Evolutionary conservation across 2,329 filamentous ascomycete genomes (phyloP).

Genomic region (Beauveria asiatica): DNA sequence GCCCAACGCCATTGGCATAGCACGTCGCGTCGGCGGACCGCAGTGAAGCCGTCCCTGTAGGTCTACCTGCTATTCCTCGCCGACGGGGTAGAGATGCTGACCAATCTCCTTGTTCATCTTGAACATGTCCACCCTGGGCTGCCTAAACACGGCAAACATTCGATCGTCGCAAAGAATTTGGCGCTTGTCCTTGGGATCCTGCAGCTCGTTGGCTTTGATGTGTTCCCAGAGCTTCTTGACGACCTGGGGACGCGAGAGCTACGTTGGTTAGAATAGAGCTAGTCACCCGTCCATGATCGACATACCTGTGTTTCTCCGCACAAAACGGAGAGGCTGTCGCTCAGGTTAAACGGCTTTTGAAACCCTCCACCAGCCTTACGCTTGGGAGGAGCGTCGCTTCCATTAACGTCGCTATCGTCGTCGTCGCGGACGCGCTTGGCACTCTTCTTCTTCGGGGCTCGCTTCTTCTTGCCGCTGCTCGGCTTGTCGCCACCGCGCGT

Average conservation of each 20-base stretch:
- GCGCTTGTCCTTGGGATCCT: constrained; percentile 84
- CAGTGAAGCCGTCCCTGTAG: background rate
- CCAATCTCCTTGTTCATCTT: constrained; percentile 97
- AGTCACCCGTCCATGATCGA: constrained; percentile 8
- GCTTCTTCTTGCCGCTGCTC: constrained; percentile 56
- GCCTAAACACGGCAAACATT: constrained; percentile 88
- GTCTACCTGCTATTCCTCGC: constrained; percentile 45
- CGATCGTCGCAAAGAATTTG: constrained; percentile 89
- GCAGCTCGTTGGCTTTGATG: constrained; percentile 79
- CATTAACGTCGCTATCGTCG: constrained; percentile 71
- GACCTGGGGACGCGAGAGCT: constrained; percentile 89
- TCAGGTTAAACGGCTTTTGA: constrained; percentile 76
- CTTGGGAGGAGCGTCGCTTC: constrained; percentile 53
- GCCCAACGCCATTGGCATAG: constrained; percentile 7
- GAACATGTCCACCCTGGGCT: constrained; percentile 92
- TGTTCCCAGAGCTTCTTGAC: constrained; percentile 97
- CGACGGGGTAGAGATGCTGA: constrained; percentile 77
- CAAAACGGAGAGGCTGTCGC: constrained; percentile 58
- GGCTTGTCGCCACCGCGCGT: constrained; percentile 64
- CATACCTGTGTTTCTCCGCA: constrained; percentile 60
- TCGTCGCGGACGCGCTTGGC: constrained; percentile 65
- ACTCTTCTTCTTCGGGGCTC: constrained; percentile 62
- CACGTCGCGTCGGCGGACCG: background rate
- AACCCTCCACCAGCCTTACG: constrained; percentile 88
- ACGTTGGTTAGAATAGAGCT: background rate